These are phyloP conservation scores for Sapria himalayana DNA, from an alignment of 345 rosid species.

Conservation along the genomic window DNA sequence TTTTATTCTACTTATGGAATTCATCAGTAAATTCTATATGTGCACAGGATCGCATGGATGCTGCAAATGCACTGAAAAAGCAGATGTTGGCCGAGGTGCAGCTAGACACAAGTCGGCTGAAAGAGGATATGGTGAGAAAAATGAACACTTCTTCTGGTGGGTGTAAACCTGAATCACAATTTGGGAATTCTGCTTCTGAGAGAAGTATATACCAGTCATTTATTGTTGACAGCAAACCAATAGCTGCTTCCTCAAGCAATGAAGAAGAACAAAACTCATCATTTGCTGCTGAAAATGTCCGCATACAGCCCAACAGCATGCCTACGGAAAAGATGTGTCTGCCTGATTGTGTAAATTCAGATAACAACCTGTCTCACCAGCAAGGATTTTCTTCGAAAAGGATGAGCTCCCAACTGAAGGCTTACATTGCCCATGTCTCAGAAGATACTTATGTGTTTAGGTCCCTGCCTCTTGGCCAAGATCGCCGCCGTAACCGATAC, in stretches of 20 bases:
- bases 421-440: conserved; percentile 69
- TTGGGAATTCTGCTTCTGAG: conserved; percentile 14
- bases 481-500: conserved; percentile 86
- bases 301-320: conserved; percentile 20
- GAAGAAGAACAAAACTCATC: conserved; percentile 32
- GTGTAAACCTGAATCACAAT: conserved; percentile 32
- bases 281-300: conserved; percentile 20
- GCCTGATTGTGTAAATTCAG: too few relatives aligned
- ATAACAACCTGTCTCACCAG: conserved; percentile 32
- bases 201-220: conserved; percentile 28
- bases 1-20: too few relatives aligned
- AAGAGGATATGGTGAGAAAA: conserved; percentile 38
- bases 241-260: conserved; percentile 33
- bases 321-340: conserved; percentile 29
- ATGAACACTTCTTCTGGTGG: conserved; percentile 32
- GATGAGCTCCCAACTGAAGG: conserved; percentile 67
- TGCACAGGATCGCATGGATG: conserved; percentile 92
- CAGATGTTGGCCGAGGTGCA: conserved; percentile 99
- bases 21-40: too few relatives aligned
- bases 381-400: conserved; percentile 64
- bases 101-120: conserved; percentile 64
- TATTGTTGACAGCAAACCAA: conserved; percentile 14
- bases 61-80: conserved; percentile 87
- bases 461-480: conserved; percentile 97
- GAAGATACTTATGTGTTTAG: conserved; percentile 86